Percentiles rank a stretch among this genome's conserved stretches.
Conservation (phyloP, 169 alveolate genomes). For the Miamiensis avidus region DNA sequence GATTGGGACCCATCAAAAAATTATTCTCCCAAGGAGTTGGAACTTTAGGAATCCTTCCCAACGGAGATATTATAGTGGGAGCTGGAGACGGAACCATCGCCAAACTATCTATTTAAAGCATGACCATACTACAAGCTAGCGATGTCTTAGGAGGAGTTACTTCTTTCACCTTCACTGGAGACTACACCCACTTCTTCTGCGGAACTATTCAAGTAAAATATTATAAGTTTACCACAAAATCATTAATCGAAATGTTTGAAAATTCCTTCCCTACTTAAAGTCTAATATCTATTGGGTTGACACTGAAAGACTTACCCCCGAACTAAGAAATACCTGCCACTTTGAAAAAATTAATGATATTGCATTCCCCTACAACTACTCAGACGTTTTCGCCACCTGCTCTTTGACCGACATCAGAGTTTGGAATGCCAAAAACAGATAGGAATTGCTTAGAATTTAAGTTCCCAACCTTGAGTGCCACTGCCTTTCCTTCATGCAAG, state of each 20-base stretch:
- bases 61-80: constrained; percentile 90
- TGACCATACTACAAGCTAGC: constrained; percentile 62
- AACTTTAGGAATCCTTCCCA: constrained; percentile 79
- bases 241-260: background rate
- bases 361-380: constrained; percentile 80
- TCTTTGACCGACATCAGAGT: constrained; percentile 89
- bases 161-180: constrained; percentile 86
- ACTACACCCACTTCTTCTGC: constrained; percentile 86
- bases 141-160: constrained; percentile 91
- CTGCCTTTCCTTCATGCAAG: constrained; percentile 75
- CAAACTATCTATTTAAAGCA: constrained; percentile 71
- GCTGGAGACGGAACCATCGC: constrained; percentile 91
- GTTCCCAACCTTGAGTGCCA: constrained; percentile 92
- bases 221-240: background rate
- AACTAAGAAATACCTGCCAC: constrained; percentile 90
- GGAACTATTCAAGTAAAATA: constrained; percentile 70
- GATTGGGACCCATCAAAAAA: constrained; percentile 84
- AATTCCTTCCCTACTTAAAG: background rate
- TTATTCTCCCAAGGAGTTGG: constrained; percentile 86
- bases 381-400: constrained; percentile 91
- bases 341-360: constrained; percentile 85
- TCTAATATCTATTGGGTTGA: constrained; percentile 92
- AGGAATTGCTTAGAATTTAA: constrained; percentile 90
- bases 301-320: constrained; percentile 87
- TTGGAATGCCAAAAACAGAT: constrained; percentile 90